A percentile compares a stretch with the other conserved stretches of the same genome.
These are phyloP conservation scores for Aspergillus costaricaensis DNA, from an alignment of 2,329 filamentous ascomycete genomes.

Conservation along the genomic window DNA sequence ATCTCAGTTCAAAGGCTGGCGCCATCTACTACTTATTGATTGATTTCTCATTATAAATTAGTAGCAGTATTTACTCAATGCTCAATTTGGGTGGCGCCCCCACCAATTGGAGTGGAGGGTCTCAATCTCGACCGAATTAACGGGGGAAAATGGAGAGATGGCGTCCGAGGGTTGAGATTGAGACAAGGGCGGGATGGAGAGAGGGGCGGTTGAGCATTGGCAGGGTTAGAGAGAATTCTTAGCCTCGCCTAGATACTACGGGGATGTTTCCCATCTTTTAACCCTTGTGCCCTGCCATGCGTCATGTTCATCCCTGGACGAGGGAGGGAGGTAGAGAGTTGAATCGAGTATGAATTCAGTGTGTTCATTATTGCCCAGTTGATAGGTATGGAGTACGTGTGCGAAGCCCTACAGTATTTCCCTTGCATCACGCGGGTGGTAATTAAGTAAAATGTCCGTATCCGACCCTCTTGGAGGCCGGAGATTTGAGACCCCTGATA, in stretches of 20 bases:
- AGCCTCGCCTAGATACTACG: too few relatives aligned
- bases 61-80: neutral
- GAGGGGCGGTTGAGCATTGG: neutral
- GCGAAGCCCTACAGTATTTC: neutral
- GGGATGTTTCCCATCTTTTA: neutral
- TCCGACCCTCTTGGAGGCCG: neutral
- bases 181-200: slow-evolving; percentile 9
- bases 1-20: neutral
- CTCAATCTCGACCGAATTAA: slow-evolving; percentile 1
- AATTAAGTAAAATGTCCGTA: neutral
- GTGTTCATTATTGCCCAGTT: neutral
- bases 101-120: neutral
- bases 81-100: slow-evolving; percentile 1
- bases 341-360: neutral
- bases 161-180: neutral
- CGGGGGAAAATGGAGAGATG: neutral
- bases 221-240: neutral
- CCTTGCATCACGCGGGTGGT: neutral
- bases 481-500: slow-evolving; percentile 14
- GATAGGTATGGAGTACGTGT: neutral
- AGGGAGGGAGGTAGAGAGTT: neutral
- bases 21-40: neutral
- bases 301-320: neutral
- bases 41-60: too few relatives aligned
- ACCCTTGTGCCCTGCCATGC: neutral